A percentile compares a stretch with the other conserved stretches of the same genome.
These are phyloP conservation scores for Fusarium subglutinans DNA, from an alignment of 2,329 filamentous ascomycete genomes.

Conservation along the genomic window DNA sequence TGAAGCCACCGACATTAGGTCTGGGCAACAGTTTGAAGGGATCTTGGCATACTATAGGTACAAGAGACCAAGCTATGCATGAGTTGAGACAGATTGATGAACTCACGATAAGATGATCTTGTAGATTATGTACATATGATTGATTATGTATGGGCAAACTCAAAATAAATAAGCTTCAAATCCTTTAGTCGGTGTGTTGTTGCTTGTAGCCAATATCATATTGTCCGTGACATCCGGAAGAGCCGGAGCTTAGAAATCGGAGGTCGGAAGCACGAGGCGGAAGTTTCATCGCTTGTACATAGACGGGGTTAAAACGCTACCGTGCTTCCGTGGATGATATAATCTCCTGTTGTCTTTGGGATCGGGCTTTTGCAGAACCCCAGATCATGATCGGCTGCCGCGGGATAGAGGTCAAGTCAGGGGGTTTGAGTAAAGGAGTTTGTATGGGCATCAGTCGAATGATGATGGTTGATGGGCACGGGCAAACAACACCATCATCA, in stretches of 20 bases:
- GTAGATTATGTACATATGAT: background rate
- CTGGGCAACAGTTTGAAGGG: background rate
- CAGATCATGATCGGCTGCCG: background rate
- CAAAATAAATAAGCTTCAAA: background rate
- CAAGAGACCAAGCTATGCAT: background rate
- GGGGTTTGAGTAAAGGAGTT: background rate
- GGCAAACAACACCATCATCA: slow-evolving; percentile 38
- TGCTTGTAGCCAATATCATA: background rate
- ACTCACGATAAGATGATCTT: background rate
- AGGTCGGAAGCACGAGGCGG: slow-evolving; percentile 7
- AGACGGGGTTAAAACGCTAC: slow-evolving; percentile 6
- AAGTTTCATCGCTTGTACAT: background rate
- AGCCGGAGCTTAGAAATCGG: slow-evolving; percentile 1
- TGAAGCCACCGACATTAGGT: background rate
- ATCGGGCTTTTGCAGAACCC: background rate
- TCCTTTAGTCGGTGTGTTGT: background rate
- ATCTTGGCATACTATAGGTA: background rate
- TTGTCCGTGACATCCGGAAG: slow-evolving; percentile 8
- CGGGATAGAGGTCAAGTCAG: background rate
- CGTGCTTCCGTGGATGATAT: slow-evolving; percentile 4
- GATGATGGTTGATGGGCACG: slow-evolving; percentile 28
- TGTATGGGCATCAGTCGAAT: slow-evolving; percentile 10
- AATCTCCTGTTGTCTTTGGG: background rate
- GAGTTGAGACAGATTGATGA: background rate
- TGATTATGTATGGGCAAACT: background rate